Evolutionary conservation across 495 filamentous ascomycete species (phyloP).

Genomic region (Clavariopsis aquatica): DNA sequence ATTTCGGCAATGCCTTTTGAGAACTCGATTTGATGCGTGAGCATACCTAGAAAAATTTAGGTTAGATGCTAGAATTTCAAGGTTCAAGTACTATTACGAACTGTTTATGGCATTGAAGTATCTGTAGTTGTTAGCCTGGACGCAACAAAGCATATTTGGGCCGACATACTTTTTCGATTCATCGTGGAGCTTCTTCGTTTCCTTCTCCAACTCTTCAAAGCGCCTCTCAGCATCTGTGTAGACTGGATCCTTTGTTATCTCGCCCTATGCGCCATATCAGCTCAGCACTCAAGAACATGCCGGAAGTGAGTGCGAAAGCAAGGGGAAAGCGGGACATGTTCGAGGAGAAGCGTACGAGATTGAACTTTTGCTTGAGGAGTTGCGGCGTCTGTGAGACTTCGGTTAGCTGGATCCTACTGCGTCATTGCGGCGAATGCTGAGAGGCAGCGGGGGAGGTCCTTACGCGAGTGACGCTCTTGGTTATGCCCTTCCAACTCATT

Average conservation of each 20-base stretch:
- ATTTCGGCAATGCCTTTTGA: slow-evolving; percentile 92
- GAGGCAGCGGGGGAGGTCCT: slow-evolving; percentile 37
- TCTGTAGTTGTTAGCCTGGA: slow-evolving; percentile 39
- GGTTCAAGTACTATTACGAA: slow-evolving; percentile 38
- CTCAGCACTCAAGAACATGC: slow-evolving; percentile 17
- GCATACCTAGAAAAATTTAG: slow-evolving; percentile 66
- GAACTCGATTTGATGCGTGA: slow-evolving; percentile 97
- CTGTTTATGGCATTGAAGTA: slow-evolving; percentile 96
- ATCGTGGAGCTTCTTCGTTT: slow-evolving; percentile 95
- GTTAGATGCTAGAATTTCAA: slow-evolving; percentile 12
- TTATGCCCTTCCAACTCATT: slow-evolving; percentile 98
- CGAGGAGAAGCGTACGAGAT: slow-evolving; percentile 59
- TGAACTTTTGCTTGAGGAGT: slow-evolving; percentile 86
- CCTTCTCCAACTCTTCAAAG: slow-evolving; percentile 87
- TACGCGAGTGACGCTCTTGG: slow-evolving; percentile 82
- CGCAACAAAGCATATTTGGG: slow-evolving; percentile 2
- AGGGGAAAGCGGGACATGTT: neutral
- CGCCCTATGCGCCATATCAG: slow-evolving; percentile 54
- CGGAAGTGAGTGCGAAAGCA: slow-evolving; percentile 32
- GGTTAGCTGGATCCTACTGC: slow-evolving; percentile 24
- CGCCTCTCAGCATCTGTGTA: slow-evolving; percentile 93
- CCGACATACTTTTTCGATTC: slow-evolving; percentile 75
- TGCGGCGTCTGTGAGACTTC: slow-evolving; percentile 73
- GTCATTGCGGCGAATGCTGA: neutral
- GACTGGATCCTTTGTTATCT: slow-evolving; percentile 89